Evolutionary conservation across 139 green algal species (phyloP).

Genomic region (Chlorella sorokiniana): DNA sequence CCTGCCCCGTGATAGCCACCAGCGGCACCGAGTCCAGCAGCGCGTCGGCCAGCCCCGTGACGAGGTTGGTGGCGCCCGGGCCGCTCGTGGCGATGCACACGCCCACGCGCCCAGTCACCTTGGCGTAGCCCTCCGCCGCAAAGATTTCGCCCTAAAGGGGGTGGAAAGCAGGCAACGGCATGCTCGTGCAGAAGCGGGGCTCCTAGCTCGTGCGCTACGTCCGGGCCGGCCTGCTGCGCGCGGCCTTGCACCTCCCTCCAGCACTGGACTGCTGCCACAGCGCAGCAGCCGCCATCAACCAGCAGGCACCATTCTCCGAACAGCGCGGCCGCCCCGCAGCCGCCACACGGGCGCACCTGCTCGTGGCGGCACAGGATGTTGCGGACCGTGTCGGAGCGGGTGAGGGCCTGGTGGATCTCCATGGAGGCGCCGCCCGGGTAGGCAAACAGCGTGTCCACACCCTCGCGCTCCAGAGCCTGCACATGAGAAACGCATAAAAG

Average conservation of each 20-base stretch:
- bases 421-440: constrained; percentile 96
- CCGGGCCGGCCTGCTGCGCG: no score
- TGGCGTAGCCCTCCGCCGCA: constrained; percentile 98
- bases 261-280: no score
- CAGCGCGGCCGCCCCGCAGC: not conserved
- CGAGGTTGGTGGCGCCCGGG: constrained; percentile 98
- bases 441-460: constrained; percentile 81
- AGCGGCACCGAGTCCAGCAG: constrained; percentile 97
- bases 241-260: no score
- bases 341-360: constrained; percentile 67
- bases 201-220: no score
- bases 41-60: constrained; percentile 97
- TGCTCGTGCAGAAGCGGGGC: not conserved
- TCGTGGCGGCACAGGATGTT: constrained; percentile 99
- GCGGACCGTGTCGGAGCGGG: constrained; percentile 79
- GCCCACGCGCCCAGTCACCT: constrained; percentile 91
- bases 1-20: constrained; percentile 97
- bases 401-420: constrained; percentile 99
- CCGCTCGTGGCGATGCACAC: constrained; percentile 99
- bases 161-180: not conserved
- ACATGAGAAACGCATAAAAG: not conserved
- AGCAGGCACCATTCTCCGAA: not conserved
- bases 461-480: constrained; percentile 88
- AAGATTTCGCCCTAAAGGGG: constrained; percentile 95
- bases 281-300: not conserved